phyloP scores from a whole-genome alignment of 768 basidiomycete genomes.

The Boletus tomentosulus region DNA sequence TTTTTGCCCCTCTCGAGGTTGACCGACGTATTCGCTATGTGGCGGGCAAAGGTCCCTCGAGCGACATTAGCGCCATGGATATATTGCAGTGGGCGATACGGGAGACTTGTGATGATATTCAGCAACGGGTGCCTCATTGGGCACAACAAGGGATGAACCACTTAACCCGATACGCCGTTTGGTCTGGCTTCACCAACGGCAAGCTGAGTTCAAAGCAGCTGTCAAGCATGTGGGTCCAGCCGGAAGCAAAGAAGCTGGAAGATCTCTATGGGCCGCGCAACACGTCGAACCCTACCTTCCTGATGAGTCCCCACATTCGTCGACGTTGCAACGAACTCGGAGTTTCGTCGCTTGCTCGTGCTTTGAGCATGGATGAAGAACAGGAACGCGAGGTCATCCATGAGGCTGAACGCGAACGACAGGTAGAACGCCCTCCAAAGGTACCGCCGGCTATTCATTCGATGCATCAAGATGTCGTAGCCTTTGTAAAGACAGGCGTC shows the following conservation, averaged over 20 bases:
- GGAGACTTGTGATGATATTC: conserved; percentile 42
- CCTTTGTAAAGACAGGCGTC: not conserved
- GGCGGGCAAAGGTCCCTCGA: conserved; percentile 5
- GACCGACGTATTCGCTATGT: conserved; percentile 35
- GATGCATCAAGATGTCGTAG: not conserved
- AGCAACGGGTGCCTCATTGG: conserved; percentile 40
- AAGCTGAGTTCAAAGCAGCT: conserved; percentile 7
- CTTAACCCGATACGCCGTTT: conserved; percentile 21
- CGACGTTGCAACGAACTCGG: conserved; percentile 29
- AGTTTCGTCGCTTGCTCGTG: conserved; percentile 9
- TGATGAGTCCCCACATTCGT: conserved; percentile 14
- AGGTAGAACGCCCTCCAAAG: conserved; percentile 12
- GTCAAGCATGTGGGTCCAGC: conserved; percentile 35
- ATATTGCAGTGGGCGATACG: conserved; percentile 44
- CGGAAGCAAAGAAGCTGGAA: conserved; percentile 37
- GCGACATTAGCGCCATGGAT: conserved; percentile 23
- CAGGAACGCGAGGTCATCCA: conserved; percentile 44
- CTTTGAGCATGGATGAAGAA: conserved; percentile 37
- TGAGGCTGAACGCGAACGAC: conserved; percentile 39
- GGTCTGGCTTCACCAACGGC: conserved; percentile 14
- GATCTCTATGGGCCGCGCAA: conserved; percentile 27
- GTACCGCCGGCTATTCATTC: not conserved
- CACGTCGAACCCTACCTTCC: conserved; percentile 2
- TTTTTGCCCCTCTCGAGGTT: conserved; percentile 47
- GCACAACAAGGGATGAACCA: conserved; percentile 41